Evolutionary conservation across 192 early-diverging fungal species (phyloP), one percentile per base, ranked within the genome.

Genomic region (Coemansia sp.): DNA sequence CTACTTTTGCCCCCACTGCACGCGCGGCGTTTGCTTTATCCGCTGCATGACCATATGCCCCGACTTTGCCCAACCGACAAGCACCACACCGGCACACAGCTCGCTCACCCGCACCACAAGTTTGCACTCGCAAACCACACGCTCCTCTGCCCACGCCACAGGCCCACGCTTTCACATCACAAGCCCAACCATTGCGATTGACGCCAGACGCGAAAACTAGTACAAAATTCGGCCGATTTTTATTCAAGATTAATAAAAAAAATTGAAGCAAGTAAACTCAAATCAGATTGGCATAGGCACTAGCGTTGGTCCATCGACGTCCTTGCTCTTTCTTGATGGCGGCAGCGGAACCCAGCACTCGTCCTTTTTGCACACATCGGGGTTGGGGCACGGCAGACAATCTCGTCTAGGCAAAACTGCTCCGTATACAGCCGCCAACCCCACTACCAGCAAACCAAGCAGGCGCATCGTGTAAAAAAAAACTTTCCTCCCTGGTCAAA

Each of bases 261-360:
- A n/a, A n/a, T n/a, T n/a, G n/a, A n/a, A n/a, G n/a, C n/a, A n/a
- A n/a, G 32, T 32, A 47, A 7, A 21, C 20, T 49, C n/a, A 30
- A 23, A 14, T 11, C 14, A 19, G 39, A 9, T 40, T 41, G 22
- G 31, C 25, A 32, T 27, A 8, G 21, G 21, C 8, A 44, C 1
- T 44, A 21, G 19, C 2, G 28, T 55, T 10, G 34, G 41, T 10
- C 30, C 23, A 19, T 25, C 5, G 1, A 58, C 29, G 39, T 44
- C 23, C 10, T 46, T 40, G 12, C 48, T 49, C 12, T 61, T 60
- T 42, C 58, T 61, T 9, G 56, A 44, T 3, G 70, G 70, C 6
- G 70, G 70, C 1, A 73, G 46, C 5, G 63, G 63, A 0, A 73
- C 70, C 59, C 70, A 73, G 55, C 70, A 73, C 5, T 73, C 70